Evolutionary conservation across 2,329 filamentous ascomycete species (phyloP), one percentile per base, ranked within the genome.

Genomic region (Apiospora hydei): DNA sequence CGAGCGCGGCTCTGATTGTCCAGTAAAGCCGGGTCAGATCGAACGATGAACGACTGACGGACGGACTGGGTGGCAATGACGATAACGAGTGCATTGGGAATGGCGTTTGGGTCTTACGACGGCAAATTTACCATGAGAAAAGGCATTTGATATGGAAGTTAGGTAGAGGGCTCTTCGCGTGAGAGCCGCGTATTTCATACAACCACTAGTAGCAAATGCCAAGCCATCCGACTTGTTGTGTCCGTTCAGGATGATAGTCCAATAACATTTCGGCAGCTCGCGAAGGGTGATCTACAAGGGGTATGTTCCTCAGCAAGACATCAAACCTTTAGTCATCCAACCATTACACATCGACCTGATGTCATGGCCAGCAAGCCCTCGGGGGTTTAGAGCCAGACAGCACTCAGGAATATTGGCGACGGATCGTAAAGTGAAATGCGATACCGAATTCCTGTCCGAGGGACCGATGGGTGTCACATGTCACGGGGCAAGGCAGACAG

Each of bases 1-100:
- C 96, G 7, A 98, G 94, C 74, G 95, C 95, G n/a, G 95, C 94
- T 67, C 85, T 99, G 77, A 91, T 97, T 77, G 90, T 97, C 43
- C 88, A 89, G 77, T 91, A 84, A 74, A 46, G 24, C n/a, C 38
- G 6, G n/a, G 21, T 30, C 53, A 21, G 6, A 30, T 34, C 41
- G 66, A 41, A 44, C 26, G 26, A 49, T 51, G 49, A 66, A 68
- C 67, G 49, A 44, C 64, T 14, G 26, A 24, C 16, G 43, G 57
- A 38, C 34, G 5, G 34, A 8, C 34, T 38, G 57, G 34, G 34
- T n/a, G 24, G 38, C 30, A 61, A 51, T 24, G 53, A 51, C 64
- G 24, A 41, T 30, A 38, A 70, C 41, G 69, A 71, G 30, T 71
- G 44, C 70, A 71, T 71, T 71, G 61, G n/a, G 41, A 67, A 46